Evolutionary conservation across 2,329 filamentous ascomycete genomes (phyloP).

Genomic region (Cercospora beticola): DNA sequence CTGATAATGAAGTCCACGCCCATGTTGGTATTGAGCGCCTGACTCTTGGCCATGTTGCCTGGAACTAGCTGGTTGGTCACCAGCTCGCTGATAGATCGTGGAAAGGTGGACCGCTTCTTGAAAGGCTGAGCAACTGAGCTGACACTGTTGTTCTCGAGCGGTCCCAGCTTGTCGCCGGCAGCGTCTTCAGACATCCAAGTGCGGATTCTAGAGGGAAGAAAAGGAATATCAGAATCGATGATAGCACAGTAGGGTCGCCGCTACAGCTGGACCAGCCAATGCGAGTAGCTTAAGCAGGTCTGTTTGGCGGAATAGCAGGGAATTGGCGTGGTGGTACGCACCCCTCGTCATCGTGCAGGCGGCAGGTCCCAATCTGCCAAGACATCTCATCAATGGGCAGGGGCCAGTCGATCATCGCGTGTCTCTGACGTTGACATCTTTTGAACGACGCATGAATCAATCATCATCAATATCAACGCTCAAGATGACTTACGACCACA

Average conservation of each 20-base stretch:
- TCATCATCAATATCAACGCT: background rate
- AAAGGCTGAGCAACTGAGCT: conserved; percentile 2
- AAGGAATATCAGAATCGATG: background rate
- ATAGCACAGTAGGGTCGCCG: conserved; percentile 8
- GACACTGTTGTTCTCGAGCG: conserved; percentile 1
- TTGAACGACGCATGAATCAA: conserved; percentile 4
- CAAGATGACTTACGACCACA: background rate
- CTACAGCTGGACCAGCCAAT: conserved; percentile 18
- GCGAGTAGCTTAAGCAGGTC: background rate
- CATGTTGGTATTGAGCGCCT: conserved; percentile 52
- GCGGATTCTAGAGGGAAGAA: background rate
- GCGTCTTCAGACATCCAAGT: conserved; percentile 22
- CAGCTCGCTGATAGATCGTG: conserved; percentile 33
- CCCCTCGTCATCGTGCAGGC: conserved; percentile 13
- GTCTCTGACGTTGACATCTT: conserved; percentile 6
- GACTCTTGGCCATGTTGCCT: conserved; percentile 38
- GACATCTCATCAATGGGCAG: background rate
- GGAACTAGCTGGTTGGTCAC: conserved; percentile 35
- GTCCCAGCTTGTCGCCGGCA: conserved; percentile 20
- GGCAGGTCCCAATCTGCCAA: background rate
- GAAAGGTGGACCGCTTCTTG: conserved; percentile 27
- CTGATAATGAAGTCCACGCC: conserved; percentile 86
- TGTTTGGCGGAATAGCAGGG: conserved; percentile 13
- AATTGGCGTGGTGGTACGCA: background rate
- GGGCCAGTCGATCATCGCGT: conserved; percentile 3